Conservation (phyloP, 768 basidiomycete genomes). For the Termitomyces sp. region DNA sequence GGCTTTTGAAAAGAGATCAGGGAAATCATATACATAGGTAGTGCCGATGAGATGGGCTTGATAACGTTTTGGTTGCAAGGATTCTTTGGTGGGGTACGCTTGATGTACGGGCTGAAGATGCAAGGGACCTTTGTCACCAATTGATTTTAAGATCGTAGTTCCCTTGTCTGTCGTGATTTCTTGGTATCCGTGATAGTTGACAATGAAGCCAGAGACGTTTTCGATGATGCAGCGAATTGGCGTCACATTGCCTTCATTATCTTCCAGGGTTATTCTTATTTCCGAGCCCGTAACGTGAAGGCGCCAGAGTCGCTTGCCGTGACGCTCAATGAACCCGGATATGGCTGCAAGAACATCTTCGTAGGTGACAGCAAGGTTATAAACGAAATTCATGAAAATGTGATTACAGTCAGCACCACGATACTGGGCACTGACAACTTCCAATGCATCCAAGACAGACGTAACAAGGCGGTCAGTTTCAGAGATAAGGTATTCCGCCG, state of each 20-base stretch:
- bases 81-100: slow-evolving; percentile 95
- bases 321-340: slow-evolving; percentile 98
- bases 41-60: slow-evolving; percentile 98
- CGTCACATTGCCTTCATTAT: slow-evolving; percentile 89
- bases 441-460: slow-evolving; percentile 88
- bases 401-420: slow-evolving; percentile 97
- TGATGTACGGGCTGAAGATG: slow-evolving; percentile 94
- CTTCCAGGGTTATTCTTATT: slow-evolving; percentile 92
- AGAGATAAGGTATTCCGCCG: slow-evolving; percentile 96
- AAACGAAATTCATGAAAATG: slow-evolving; percentile 99
- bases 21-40: slow-evolving; percentile 99
- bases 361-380: slow-evolving; percentile 91
- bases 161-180: slow-evolving; percentile 97
- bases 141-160: slow-evolving; percentile 92
- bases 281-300: slow-evolving; percentile 97
- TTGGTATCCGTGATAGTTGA: slow-evolving; percentile 97
- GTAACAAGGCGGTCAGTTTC: slow-evolving; percentile 97
- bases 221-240: slow-evolving; percentile 98
- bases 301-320: slow-evolving; percentile 97
- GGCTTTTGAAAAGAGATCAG: slow-evolving; percentile 96
- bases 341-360: slow-evolving; percentile 96
- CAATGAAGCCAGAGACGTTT: slow-evolving; percentile 98
- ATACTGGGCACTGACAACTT: slow-evolving; percentile 86
- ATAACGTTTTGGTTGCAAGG: slow-evolving; percentile 96
- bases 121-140: slow-evolving; percentile 94